These are phyloP conservation scores for Asterionellopsis glacialis DNA, from an alignment of 108 stramenopile species.

Conservation along the genomic window DNA sequence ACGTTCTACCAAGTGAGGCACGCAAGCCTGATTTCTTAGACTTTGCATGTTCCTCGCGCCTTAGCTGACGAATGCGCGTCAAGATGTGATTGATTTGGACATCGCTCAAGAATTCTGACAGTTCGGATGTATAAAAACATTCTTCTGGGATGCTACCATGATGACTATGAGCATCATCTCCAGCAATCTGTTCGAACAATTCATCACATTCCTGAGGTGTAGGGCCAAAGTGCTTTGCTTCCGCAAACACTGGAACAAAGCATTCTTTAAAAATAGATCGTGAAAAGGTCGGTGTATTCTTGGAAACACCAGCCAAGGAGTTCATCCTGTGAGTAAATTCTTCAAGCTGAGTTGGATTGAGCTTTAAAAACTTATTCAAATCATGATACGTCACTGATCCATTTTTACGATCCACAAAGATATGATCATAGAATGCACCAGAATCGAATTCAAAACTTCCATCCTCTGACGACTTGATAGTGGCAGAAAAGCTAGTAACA, in stretches of 20 bases:
- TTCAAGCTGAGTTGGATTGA: slow-evolving; percentile 18
- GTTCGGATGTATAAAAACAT: slow-evolving; percentile 19
- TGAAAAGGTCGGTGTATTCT: not conserved
- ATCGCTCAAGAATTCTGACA: slow-evolving; percentile 36
- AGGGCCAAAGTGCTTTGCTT: slow-evolving; percentile 13
- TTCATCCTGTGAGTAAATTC: slow-evolving; percentile 35
- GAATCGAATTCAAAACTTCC: slow-evolving; percentile 26
- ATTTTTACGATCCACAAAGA: slow-evolving; percentile 27
- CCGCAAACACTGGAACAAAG: slow-evolving; percentile 32
- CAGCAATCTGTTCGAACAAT: slow-evolving; percentile 9
- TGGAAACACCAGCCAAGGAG: slow-evolving; percentile 9
- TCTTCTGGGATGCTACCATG: slow-evolving; percentile 4
- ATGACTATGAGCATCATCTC: not conserved
- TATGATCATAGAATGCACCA: slow-evolving; percentile 22
- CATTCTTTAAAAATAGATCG: slow-evolving; percentile 24
- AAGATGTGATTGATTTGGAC: slow-evolving; percentile 29
- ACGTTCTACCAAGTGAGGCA: too few relatives aligned
- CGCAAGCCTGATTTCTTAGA: not conserved
- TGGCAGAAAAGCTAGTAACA: not conserved
- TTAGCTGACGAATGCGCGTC: not conserved
- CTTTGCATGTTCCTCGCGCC: not conserved
- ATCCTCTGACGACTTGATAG: not conserved
- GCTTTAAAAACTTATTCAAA: slow-evolving; percentile 27
- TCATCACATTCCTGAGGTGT: slow-evolving; percentile 29
- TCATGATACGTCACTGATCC: slow-evolving; percentile 25